Evolutionary conservation across 163 green algal genomes (phyloP), one percentile per base, ranked within the genome.

Genomic region (Chloromonas sp.): DNA sequence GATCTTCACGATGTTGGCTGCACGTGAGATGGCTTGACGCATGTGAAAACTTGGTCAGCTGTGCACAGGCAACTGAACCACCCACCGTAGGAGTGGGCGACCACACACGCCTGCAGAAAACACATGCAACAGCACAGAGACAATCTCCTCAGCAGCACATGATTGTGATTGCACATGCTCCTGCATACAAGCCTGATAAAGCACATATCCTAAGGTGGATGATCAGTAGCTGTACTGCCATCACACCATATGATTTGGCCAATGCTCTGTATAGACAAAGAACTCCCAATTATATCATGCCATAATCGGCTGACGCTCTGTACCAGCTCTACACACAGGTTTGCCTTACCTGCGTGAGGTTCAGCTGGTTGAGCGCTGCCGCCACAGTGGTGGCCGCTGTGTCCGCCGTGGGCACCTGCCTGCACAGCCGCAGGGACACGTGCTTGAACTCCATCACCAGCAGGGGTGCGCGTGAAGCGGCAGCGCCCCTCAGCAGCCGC

Each of bases 361-460:
- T 60, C 14, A 83, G 60, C 11, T 14, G 5, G 13, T 76, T 58
- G 59, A 74, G 60, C 79, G 61, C 60, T 3, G 3, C 11, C 81
- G 62, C 81, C 61, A 84, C 15, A 2, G 59, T 62, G 0, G 2
- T 58, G 11, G 79, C 84, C 58, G 77, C 79, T 60, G 82, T 59
- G 78, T 84, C 80, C 1, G 84, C 66, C 15, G 79, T 79, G 58
- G 84, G 84, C 61, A 86, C 84, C 59, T 3, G 11, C 59, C 5
- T 11, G 79, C 79, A 71, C 60, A 92, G 84, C 14, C 89, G 78
- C 89, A 92, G 88, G 36, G 62, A 78, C 36, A 92, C 85, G 60
- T 91, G 87, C 13, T 83, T 83, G 79, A 87, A 88, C 78, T 92
- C 89, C 60, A 89, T 71, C 0, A 89, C 85, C 2, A 92, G 79